phyloP scores from a whole-genome alignment of 2,329 filamentous ascomycete species.

The Chalaropsis thielavioides region DNA sequence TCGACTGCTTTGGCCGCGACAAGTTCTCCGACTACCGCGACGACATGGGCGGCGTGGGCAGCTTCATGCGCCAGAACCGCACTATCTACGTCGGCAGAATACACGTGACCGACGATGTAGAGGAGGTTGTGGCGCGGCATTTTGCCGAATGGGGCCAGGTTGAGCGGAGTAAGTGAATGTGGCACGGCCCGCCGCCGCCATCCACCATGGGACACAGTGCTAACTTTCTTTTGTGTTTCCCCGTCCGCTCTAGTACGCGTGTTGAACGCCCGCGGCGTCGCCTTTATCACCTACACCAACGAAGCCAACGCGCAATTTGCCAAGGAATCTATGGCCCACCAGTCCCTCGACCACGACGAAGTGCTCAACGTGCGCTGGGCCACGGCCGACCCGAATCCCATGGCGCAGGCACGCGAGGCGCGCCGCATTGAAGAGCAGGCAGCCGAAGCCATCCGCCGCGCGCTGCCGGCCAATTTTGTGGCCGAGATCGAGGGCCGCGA shows the following conservation, averaged over 20 bases:
- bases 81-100: constrained; percentile 90
- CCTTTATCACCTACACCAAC: constrained; percentile 87
- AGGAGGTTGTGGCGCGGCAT: constrained; percentile 86
- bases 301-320: constrained; percentile 83
- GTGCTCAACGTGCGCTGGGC: constrained; percentile 95
- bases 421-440: constrained; percentile 86
- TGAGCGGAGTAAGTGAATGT: constrained; percentile 45
- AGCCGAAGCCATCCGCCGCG: constrained; percentile 78
- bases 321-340: constrained; percentile 91
- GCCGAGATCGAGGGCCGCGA: constrained; percentile 89
- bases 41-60: constrained; percentile 94
- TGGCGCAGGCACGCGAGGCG: constrained; percentile 84
- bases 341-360: constrained; percentile 80
- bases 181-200: background rate
- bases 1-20: constrained; percentile 89
- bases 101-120: constrained; percentile 91
- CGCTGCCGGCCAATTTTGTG: constrained; percentile 77
- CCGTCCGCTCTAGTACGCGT: constrained; percentile 44
- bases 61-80: constrained; percentile 83
- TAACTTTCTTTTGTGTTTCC: background rate
- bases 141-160: constrained; percentile 95
- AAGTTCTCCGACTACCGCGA: constrained; percentile 88
- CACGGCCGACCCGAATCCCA: constrained; percentile 87
- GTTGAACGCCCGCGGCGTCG: constrained; percentile 76
- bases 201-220: no score